Evolutionary conservation across 108 stramenopile species (phyloP), one percentile per base, ranked within the genome.

Genomic region (Cyclotella sp.): DNA sequence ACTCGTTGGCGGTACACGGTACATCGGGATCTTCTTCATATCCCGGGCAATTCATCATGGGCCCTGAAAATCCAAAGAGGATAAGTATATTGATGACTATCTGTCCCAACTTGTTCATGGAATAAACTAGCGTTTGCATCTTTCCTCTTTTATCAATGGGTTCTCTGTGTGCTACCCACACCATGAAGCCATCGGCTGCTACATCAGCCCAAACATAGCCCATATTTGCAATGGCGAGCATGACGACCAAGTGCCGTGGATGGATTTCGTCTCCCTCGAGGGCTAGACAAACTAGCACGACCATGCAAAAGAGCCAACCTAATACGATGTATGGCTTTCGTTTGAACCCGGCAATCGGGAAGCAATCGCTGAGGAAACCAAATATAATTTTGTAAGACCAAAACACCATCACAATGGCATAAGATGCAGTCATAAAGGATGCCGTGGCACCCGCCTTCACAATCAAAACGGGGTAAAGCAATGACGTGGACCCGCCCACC

Each of bases 331-430:
- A 85, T 9, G 87, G 84, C 68, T 87, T 87, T 28, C 84, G 60
- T 47, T 84, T 84, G 46, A 75, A 85, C 18, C 87, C 87, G 62
- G 60, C 74, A n/a, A 87, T 61, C 1, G 87, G 87, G 47, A 85
- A 78, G 53, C 78, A 83, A 49, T 87, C 87, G 26, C 63, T 66
- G 13, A 85, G 57, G 22, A 87, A 79, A 24, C 87, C 87, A 68
- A 84, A 87, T 0, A 87, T 24, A 16, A 87, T 79, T 53, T 87
- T 83, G 61, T 84, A 87, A 14, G 51, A 51, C 84, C 79, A 81
- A 54, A 84, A 81, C 29, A 84, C 78, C 82, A 79, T 83, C 9
- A 83, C 78, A 29, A 79, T 59, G 9, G 78, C 73, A 55, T 73
- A 70, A 24, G 67, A 69, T 27, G 82, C 82, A 29, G 82, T 52